Evolutionary conservation across 2,329 filamentous ascomycete species (phyloP).

Genomic region (Epichloe sp.): DNA sequence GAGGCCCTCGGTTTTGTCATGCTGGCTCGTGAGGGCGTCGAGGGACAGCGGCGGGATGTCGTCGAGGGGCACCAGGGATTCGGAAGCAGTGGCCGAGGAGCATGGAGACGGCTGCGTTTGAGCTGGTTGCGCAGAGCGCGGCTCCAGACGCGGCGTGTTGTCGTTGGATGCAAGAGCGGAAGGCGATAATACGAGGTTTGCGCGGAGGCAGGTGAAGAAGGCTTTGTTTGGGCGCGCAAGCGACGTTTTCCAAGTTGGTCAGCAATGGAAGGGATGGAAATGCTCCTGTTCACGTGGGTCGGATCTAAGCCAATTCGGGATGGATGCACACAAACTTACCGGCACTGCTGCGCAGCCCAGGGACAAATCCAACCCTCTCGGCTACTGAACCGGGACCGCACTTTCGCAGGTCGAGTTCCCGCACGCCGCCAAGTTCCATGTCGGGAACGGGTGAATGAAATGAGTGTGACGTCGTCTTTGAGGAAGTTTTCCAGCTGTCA

Average conservation of each 20-base stretch:
- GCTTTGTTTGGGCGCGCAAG: slow-evolving; percentile 31
- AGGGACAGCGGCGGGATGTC: slow-evolving; percentile 51
- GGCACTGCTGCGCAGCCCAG: slow-evolving; percentile 45
- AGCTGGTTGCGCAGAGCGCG: slow-evolving; percentile 26
- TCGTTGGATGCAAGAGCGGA: slow-evolving; percentile 49
- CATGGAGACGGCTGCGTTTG: slow-evolving; percentile 32
- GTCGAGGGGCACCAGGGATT: slow-evolving; percentile 27
- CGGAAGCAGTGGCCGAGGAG: slow-evolving; percentile 31
- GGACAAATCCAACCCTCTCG: slow-evolving; percentile 42
- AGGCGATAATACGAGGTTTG: slow-evolving; percentile 59
- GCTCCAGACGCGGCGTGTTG: slow-evolving; percentile 50
- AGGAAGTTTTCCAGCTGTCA: background rate
- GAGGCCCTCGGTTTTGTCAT: slow-evolving; percentile 55
- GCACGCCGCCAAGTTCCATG: slow-evolving; percentile 21
- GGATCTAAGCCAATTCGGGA: background rate
- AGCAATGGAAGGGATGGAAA: too few species aligned
- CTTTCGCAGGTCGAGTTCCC: slow-evolving; percentile 37
- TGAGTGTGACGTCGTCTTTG: background rate
- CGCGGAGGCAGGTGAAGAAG: slow-evolving; percentile 71
- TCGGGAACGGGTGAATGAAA: background rate
- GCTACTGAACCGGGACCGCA: slow-evolving; percentile 35
- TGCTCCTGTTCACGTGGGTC: too few species aligned
- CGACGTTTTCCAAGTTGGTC: too few species aligned
- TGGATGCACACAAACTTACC: slow-evolving; percentile 28
- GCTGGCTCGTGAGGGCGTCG: slow-evolving; percentile 36